Evolutionary conservation across 108 stramenopile genomes (phyloP).

Genomic region (Skeletonema potamos): DNA sequence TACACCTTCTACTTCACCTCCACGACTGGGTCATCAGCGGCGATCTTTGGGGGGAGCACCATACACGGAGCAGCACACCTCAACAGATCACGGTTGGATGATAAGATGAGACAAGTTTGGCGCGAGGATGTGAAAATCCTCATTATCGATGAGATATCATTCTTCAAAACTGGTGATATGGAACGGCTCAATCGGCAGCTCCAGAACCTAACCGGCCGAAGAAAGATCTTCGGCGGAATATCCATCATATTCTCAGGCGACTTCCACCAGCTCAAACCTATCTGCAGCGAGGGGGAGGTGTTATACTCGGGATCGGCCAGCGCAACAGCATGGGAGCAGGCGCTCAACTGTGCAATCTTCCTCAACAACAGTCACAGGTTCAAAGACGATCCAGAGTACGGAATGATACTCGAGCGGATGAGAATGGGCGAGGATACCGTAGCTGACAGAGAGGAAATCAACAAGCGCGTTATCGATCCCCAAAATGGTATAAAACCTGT

Average conservation of each 20-base stretch:
- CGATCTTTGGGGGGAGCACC: neutral
- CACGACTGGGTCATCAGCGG: neutral
- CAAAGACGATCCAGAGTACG: too few relatives aligned
- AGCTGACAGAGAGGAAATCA: too few relatives aligned
- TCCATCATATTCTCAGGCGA: conserved; percentile 4
- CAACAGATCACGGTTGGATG: neutral
- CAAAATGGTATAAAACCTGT: too few relatives aligned
- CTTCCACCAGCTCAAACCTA: neutral
- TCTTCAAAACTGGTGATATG: neutral
- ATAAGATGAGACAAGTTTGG: neutral
- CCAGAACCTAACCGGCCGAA: neutral
- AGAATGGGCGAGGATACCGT: too few relatives aligned
- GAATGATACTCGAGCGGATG: too few relatives aligned
- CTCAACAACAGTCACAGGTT: neutral
- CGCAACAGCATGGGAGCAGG: neutral
- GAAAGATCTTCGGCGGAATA: neutral
- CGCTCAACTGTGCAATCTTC: neutral
- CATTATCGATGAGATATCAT: neutral
- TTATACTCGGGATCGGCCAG: too few relatives aligned
- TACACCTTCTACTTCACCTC: neutral
- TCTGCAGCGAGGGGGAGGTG: too few relatives aligned
- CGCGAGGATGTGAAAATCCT: neutral
- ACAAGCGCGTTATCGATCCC: neutral
- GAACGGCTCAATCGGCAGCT: neutral
- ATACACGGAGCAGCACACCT: neutral